Conservation (phyloP, 2,329 filamentous ascomycete species). For the Zymoseptoria crescenta region DNA sequence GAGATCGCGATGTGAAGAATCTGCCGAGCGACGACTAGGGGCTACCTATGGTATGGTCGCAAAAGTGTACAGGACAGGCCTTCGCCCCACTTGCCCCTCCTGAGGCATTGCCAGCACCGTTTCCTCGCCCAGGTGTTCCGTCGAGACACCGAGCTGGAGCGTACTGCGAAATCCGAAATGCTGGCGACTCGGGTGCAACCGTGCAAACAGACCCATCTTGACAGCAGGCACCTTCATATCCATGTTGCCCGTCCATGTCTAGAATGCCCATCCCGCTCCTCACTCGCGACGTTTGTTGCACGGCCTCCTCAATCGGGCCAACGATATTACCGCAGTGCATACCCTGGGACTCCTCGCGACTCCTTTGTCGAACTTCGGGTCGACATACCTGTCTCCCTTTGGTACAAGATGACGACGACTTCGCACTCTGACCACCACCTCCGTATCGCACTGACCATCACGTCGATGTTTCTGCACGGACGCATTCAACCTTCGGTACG, state of each 20-base stretch:
- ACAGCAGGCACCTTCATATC: background rate
- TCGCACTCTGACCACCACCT: background rate
- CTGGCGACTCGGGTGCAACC: too few species aligned
- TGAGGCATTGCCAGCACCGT: too few species aligned
- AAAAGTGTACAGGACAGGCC: background rate
- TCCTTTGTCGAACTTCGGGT: background rate
- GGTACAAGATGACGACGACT: background rate
- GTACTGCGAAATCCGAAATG: too few species aligned
- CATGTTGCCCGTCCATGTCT: background rate
- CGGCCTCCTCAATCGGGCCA: background rate
- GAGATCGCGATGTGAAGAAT: too few species aligned
- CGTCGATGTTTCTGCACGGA: background rate
- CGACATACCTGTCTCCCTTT: background rate
- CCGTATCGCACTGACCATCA: background rate
- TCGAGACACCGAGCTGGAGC: too few species aligned
- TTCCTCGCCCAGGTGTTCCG: too few species aligned
- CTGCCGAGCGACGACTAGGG: too few species aligned
- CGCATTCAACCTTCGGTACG: background rate
- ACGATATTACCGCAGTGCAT: too few species aligned
- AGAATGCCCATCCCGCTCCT: background rate
- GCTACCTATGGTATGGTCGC: background rate
- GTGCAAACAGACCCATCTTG: too few species aligned
- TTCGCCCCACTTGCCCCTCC: too few species aligned
- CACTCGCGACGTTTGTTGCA: background rate
- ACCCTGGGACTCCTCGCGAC: too few species aligned